A percentile compares a stretch with the other conserved stretches of the same genome.
phyloP scores from a whole-genome alignment of 2,329 filamentous ascomycete species.

The Seiridium unicorne region DNA sequence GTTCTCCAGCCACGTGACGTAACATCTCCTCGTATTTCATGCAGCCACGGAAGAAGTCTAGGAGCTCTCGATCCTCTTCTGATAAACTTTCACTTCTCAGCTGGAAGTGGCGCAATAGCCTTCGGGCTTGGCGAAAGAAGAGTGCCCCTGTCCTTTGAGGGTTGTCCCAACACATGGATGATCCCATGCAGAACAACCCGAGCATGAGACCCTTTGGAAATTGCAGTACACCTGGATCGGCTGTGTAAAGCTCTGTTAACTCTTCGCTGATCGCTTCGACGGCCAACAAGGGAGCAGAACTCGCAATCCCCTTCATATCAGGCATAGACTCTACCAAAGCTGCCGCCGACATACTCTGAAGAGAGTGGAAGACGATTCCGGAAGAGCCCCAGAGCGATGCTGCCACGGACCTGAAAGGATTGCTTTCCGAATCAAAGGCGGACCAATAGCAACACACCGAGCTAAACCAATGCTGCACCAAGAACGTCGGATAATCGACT shows the following conservation, averaged over 20 bases:
- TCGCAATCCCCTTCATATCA: not conserved
- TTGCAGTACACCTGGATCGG: not conserved
- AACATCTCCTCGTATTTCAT: conserved; percentile 6
- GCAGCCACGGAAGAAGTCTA: conserved; percentile 3
- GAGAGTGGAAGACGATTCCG: not conserved
- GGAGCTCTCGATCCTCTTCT: not conserved
- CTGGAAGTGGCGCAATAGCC: not conserved
- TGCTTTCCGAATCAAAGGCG: conserved; percentile 1
- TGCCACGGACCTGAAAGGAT: not conserved
- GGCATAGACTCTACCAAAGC: not conserved
- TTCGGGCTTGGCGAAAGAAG: conserved; percentile 3
- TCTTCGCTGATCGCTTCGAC: conserved; percentile 4
- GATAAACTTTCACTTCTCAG: not conserved
- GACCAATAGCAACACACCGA: conserved; percentile 6
- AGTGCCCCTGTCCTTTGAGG: not conserved
- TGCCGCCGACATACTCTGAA: conserved; percentile 4
- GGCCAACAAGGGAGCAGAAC: not conserved
- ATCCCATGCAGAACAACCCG: not conserved
- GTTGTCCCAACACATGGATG: conserved; percentile 2
- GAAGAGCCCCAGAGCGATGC: not conserved
- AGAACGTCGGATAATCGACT: not conserved
- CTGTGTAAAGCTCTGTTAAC: not conserved
- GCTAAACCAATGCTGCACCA: conserved; percentile 3
- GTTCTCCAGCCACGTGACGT: not conserved
- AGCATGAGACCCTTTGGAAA: conserved; percentile 2